Evolutionary conservation across 2,329 filamentous ascomycete genomes (phyloP).

Genomic region (Colletotrichum paranaense): DNA sequence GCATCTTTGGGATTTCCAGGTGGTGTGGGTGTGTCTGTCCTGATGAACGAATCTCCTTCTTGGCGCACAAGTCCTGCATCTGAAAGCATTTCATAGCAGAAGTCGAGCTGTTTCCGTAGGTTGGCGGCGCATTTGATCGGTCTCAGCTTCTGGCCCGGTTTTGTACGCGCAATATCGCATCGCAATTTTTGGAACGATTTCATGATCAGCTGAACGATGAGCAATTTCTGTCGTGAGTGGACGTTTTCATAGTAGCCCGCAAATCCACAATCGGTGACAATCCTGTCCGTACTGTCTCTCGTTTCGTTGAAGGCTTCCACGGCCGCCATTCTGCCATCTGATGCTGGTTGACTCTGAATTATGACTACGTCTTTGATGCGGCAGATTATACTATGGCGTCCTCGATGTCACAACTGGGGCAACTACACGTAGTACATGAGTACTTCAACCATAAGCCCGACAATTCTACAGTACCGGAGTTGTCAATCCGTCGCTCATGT

Average conservation of each 20-base stretch:
- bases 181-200: constrained; percentile 20
- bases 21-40: background rate
- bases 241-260: constrained; percentile 14
- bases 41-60: background rate
- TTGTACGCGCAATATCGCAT: constrained; percentile 11
- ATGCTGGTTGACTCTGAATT: background rate
- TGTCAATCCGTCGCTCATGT: background rate
- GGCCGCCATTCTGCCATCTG: background rate
- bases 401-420: background rate
- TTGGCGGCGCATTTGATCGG: constrained; percentile 5
- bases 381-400: background rate
- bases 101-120: constrained; percentile 15
- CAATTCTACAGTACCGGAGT: background rate
- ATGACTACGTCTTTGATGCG: background rate
- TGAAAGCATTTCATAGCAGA: constrained; percentile 9
- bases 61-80: constrained; percentile 2
- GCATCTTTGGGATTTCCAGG: background rate
- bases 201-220: background rate
- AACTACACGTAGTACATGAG: background rate
- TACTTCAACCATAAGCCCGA: background rate
- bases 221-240: background rate
- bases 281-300: constrained; percentile 1
- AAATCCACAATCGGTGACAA: constrained; percentile 16
- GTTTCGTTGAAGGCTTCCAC: background rate
- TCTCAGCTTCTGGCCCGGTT: constrained; percentile 5